A percentile compares a stretch with the other conserved stretches of the same genome.
phyloP scores from a whole-genome alignment of 2,329 filamentous ascomycete species.

The Aspergillus sp. region DNA sequence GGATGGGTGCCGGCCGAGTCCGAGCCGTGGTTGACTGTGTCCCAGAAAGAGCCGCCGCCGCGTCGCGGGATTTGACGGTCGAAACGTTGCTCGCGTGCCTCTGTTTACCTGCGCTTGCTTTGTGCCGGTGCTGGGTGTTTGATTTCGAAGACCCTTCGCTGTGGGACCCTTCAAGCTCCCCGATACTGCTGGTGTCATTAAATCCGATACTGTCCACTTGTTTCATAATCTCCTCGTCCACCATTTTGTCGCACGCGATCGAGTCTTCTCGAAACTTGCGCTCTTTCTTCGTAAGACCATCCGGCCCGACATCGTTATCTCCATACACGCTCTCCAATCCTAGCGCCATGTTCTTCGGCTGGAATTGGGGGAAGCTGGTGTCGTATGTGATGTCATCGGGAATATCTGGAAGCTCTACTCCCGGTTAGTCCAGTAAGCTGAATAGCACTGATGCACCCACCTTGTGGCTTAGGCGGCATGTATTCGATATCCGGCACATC shows the following conservation, averaged over 20 bases:
- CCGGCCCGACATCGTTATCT: conserved; percentile 36
- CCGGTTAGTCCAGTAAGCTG: conserved; percentile 28
- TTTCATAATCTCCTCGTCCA: conserved; percentile 58
- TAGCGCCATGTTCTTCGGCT: conserved; percentile 43
- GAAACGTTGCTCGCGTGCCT: conserved; percentile 23
- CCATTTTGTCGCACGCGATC: conserved; percentile 52
- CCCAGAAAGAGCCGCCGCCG: conserved; percentile 30
- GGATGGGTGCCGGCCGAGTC: conserved; percentile 17
- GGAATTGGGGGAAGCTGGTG: conserved; percentile 44
- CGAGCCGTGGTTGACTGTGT: conserved; percentile 24
- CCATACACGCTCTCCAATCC: conserved; percentile 44
- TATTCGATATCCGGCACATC: conserved; percentile 75
- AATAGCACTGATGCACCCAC: conserved; percentile 20
- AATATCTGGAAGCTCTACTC: conserved; percentile 39
- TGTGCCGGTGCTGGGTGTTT: conserved; percentile 17
- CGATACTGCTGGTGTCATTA: conserved; percentile 48
- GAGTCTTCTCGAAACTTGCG: conserved; percentile 59
- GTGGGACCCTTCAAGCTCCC: conserved; percentile 20
- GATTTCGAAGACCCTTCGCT: conserved; percentile 28
- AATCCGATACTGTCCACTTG: conserved; percentile 56
- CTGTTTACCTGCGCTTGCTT: conserved; percentile 15
- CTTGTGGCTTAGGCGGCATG: conserved; percentile 63
- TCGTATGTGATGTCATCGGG: conserved; percentile 39
- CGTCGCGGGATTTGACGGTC: conserved; percentile 33
- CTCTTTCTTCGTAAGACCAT: conserved; percentile 57